Evolutionary conservation across 768 basidiomycete species (phyloP).

Genomic region (Leucosporidium creatinivorum): DNA sequence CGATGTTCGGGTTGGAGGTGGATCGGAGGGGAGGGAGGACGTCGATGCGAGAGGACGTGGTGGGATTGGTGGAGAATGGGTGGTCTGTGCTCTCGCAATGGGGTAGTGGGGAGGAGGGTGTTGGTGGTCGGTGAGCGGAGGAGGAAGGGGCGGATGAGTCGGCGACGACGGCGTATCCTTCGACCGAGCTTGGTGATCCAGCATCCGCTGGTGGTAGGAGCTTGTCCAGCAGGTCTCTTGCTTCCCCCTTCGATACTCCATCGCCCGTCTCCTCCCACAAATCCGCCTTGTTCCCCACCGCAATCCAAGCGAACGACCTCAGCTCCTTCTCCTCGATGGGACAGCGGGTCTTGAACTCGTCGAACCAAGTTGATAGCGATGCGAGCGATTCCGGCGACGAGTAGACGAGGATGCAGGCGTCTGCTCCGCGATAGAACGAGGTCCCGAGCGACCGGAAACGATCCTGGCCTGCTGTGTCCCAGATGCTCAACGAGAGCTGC

Average conservation of each 20-base stretch:
- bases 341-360: conserved; percentile 60
- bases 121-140: too few species aligned
- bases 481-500: conserved; percentile 60
- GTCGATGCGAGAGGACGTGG: not conserved
- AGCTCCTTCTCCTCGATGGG: conserved; percentile 54
- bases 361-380: conserved; percentile 64
- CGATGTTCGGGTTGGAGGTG: too few species aligned
- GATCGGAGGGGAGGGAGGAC: not conserved
- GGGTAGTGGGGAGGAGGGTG: not conserved
- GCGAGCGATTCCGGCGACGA: conserved; percentile 47
- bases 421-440: conserved; percentile 78
- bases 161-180: too few species aligned
- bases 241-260: not conserved
- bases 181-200: not conserved
- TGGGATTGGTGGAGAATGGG: not conserved
- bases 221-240: not conserved
- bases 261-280: conserved; percentile 36
- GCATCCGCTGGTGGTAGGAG: not conserved
- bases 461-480: conserved; percentile 66
- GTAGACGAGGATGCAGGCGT: conserved; percentile 73
- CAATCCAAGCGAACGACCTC: conserved; percentile 59
- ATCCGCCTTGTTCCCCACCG: conserved; percentile 71
- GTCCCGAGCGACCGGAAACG: conserved; percentile 73
- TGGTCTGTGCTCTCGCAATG: not conserved
- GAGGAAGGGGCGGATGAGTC: too few species aligned